These are phyloP conservation scores for Candida morakotiae DNA, from an alignment of 805 yeast species.

Conservation along the genomic window DNA sequence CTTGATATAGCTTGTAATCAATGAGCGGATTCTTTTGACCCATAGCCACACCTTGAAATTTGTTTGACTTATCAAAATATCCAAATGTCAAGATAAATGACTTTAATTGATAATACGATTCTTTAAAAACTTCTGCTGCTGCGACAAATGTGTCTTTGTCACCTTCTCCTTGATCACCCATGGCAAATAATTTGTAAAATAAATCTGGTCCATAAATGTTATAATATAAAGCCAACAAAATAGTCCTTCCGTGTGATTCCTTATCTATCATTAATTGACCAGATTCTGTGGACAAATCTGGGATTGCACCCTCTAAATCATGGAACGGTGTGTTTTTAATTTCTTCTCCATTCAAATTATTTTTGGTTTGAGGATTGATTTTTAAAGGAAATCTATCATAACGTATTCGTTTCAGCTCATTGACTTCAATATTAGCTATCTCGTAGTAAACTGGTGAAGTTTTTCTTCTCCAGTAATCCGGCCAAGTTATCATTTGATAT, in stretches of 20 bases:
- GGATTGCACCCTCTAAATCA: conserved; percentile 64
- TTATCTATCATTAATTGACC: conserved; percentile 64
- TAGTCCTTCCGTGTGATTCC: conserved; percentile 50
- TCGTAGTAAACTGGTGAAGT: conserved; percentile 34
- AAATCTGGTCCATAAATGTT: conserved; percentile 59
- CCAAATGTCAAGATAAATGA: conserved; percentile 33
- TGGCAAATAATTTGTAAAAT: conserved; percentile 56
- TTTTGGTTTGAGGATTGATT: conserved; percentile 9
- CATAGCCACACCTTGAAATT: conserved; percentile 35
- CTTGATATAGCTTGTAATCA: conserved; percentile 16
- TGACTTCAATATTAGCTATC: conserved; percentile 37
- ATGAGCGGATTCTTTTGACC: conserved; percentile 27
- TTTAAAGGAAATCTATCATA: conserved; percentile 22
- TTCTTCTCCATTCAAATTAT: conserved; percentile 12
- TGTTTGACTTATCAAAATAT: conserved; percentile 18
- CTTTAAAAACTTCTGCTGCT: conserved; percentile 29
- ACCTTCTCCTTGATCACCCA: conserved; percentile 45
- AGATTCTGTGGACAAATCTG: conserved; percentile 66
- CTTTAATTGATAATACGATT: conserved; percentile 39
- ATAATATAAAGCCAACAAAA: conserved; percentile 60
- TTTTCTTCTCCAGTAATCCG: conserved; percentile 40
- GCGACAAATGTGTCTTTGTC: conserved; percentile 35
- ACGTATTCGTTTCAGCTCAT: conserved; percentile 25
- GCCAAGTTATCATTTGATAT: conserved; percentile 39
- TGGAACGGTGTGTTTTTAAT: conserved; percentile 43